Conservation (phyloP, 2,329 filamentous ascomycete genomes). For the Pyricularia sp. region DNA sequence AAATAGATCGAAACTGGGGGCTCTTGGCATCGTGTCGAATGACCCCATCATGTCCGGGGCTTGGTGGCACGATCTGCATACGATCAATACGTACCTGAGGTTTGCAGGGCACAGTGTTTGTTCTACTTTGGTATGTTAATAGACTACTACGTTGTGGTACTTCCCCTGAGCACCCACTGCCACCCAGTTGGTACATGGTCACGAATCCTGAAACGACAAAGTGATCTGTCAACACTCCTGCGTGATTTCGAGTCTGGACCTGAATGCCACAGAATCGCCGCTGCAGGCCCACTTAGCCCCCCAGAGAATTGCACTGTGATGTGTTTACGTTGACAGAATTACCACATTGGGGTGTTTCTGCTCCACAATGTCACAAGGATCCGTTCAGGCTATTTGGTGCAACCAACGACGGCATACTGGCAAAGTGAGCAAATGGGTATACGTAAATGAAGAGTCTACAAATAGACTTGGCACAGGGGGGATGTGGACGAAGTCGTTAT, state of each 20-base stretch:
- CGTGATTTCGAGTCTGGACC: background rate
- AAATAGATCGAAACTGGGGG: background rate
- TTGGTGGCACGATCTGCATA: no score
- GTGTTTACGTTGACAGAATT: background rate
- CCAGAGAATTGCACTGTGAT: background rate
- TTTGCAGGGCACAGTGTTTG: no score
- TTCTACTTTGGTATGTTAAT: no score
- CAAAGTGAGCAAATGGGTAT: no score
- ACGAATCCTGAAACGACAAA: background rate
- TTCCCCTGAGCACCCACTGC: no score
- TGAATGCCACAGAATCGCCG: background rate
- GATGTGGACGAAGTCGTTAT: background rate
- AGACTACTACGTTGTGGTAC: no score
- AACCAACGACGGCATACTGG: background rate
- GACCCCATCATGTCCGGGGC: background rate
- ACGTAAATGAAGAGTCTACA: background rate
- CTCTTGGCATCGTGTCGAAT: background rate
- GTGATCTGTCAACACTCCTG: background rate
- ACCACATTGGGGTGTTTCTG: background rate
- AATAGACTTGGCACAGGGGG: background rate
- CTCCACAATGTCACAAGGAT: background rate
- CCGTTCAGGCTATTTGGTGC: background rate
- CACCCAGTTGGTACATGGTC: background rate
- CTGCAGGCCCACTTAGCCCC: no score
- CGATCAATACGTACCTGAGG: no score